Evolutionary conservation across 305 asterid genomes (phyloP), one percentile per base, ranked within the genome.

Genomic region (Rubia peregrina): DNA sequence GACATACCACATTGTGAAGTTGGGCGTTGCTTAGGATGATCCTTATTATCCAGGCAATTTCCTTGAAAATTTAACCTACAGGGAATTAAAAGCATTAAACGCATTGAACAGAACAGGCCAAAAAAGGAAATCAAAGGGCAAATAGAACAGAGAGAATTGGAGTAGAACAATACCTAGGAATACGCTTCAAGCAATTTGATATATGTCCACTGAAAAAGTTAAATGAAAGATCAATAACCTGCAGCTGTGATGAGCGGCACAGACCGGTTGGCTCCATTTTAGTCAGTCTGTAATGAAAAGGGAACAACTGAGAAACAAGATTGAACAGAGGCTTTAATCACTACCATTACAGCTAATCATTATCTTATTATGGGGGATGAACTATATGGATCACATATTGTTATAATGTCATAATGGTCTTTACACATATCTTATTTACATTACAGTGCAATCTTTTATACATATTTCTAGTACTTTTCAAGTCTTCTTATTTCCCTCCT

Each of bases 41-140:
- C 86, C 77, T 85, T 86, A 70, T 85, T 86, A 70, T 90, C 85
- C 75, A 95, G 89, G 84, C 99, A 95, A 71, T 95, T 95, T 24
- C 92, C 99, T 74, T 80, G 89, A 74, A 95, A 95, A 80, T 90
- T 87, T 36, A 86, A 78, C 77, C 96, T 91, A 33, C 53, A 61
- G 69, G 61, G 13, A 75, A 42, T 36, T 30, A 42, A 74, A 46
- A 59, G 51, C 69, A 72, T 66, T 21, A 33, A 11, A 55, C 33
- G 43, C 40, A 71, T 21, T 57, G 65, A 71, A 64, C 49, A 2
- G 64, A 74, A 64, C 63, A 6, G 55, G 60, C 13, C 57, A 51
- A 42, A 51, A 42, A 41, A 30, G 10, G 5, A 63, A 33, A 64
- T 8, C 14, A 9, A 43, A 66, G 16, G 55, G 66, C 17, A 60